Base-by-base conservation (phyloP, 163 green algal genomes). In the Chlorella variabilis region DNA sequence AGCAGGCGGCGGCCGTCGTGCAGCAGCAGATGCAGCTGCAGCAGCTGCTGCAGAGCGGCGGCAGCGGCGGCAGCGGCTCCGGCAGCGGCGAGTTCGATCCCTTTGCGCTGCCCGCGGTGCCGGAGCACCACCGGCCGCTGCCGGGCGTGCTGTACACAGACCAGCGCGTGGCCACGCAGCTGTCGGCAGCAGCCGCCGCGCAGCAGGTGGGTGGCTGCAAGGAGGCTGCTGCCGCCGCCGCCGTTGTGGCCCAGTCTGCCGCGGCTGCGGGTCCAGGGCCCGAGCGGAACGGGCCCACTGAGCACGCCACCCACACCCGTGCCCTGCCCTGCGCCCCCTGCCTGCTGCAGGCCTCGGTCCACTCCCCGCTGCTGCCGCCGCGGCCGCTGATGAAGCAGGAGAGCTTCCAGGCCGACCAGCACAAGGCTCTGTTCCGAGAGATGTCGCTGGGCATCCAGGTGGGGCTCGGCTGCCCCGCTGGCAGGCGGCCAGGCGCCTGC, bases 391-490 rank as follows among this genome's bases (percentile, higher is more conserved):
- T 75, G 17, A 66, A 63, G 45, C 76, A 82, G 76, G 62, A 75
- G 63, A 75, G 59, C 76, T 82, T 82, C 34, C 39, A n/a, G 20
- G 27, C 76, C 18, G 76, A 76, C 29, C 62, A 74, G 31, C 59
- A 71, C 25, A 66, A 66, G 41, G 25, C 25, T 3, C 62, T 82
- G 49, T 83, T 83, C 66, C n/a, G 51, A 23, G 45, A 77, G 49
- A 74, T 83, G 77, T 62, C 49, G 20, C 39, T 77, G 65, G 48
- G 63, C 34, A 65, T 68, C 36, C 71, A 79, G 71, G 70, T 77
- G 42, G 4, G 69, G 9, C 7, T 67, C 54, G n/a, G n/a, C n/a
- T n/a, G n/a, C n/a, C n/a, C n/a, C n/a, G n/a, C n/a, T n/a, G n/a
- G n/a, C n/a, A n/a, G n/a, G n/a, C n/a, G n/a, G n/a, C n/a, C n/a